Conservation (phyloP, 805 yeast species). For the Candida pseudofarinosa region DNA sequence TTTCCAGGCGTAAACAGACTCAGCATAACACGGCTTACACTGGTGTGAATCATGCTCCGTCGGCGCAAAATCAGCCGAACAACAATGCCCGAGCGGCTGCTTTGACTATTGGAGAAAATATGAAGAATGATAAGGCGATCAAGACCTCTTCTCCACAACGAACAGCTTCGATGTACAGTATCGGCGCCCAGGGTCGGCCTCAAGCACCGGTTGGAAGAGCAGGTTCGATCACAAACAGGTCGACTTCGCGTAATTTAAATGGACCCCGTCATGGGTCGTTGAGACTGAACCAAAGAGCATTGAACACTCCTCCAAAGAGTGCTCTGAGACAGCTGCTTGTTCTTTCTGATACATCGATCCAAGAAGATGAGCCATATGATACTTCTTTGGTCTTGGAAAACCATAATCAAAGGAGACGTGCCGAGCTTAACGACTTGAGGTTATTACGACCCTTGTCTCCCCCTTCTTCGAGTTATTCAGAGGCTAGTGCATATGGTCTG, state of each 20-base stretch:
- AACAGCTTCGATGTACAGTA: background rate
- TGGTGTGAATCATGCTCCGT: constrained; percentile 37
- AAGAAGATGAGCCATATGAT: constrained; percentile 16
- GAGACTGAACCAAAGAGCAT: background rate
- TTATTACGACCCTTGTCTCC: constrained; percentile 17
- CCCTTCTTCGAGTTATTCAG: constrained; percentile 5
- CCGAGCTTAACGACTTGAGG: constrained; percentile 31
- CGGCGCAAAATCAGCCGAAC: constrained; percentile 31
- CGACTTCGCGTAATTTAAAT: background rate
- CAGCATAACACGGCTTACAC: constrained; percentile 35
- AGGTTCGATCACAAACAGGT: constrained; percentile 8
- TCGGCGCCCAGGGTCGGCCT: constrained; percentile 1
- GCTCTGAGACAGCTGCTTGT: background rate
- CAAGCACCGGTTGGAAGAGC: constrained; percentile 9
- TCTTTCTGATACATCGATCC: constrained; percentile 8
- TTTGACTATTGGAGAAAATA: constrained; percentile 33
- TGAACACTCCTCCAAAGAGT: background rate
- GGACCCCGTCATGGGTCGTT: background rate
- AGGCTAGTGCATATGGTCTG: background rate
- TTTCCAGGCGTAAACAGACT: constrained; percentile 26
- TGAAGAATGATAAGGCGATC: background rate
- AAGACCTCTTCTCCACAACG: background rate
- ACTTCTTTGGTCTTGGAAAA: constrained; percentile 19
- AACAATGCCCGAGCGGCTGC: constrained; percentile 43
- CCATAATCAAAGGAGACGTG: constrained; percentile 32